Base-by-base conservation (phyloP, 2,329 filamentous ascomycete species). In the Xylariaceae sp. region DNA sequence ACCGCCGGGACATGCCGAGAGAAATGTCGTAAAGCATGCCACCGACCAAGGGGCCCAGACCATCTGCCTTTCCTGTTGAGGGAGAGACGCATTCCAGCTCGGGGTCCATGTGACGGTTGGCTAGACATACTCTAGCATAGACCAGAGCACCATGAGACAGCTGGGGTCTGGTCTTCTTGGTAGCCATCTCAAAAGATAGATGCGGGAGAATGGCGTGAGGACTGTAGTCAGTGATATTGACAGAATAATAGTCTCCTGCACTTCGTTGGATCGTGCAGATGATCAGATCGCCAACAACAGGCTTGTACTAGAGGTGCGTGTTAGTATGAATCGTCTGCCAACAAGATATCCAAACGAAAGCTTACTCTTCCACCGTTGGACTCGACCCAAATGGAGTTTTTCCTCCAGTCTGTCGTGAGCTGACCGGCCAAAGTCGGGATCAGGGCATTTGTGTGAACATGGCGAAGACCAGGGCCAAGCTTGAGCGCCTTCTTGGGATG, bases 71-170 rank as follows among this genome's bases (percentile, higher is more conserved):
- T 30, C 93, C 93, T 0, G 92, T 97, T 1, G 88, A 82, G 0
- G 90, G 82, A 63, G 92, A 90, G 50, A 96, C 88, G 73, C 94
- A 97, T 69, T 95, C 91, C 50, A 99, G 78, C 76, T 97, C 94
- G 0, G 91, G 83, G 70, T 97, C 91, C 77, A 92, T 90, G 73
- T 92, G 88, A 64, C 88, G 87, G 69, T 90, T 88, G 15, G 89
- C 88, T 47, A 88, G 83, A 34, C 83, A 79, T 49, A 99, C 85
- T 63, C 93, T 88, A 44, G 92, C 93, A 76, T 97, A 97, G 42
- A 97, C 90, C 34, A 97, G 77, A 55, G 90, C 86, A 44, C 91
- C 91, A 11, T 84, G 71, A 34, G 81, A 78, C 49, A 97, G 82
- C 64, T 90, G 82, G 0, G 94, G 94, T 1, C 92, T 83, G 2